Evolutionary conservation across 352 stramenopile species (phyloP).

Genomic region (Globisporangium nagaii): DNA sequence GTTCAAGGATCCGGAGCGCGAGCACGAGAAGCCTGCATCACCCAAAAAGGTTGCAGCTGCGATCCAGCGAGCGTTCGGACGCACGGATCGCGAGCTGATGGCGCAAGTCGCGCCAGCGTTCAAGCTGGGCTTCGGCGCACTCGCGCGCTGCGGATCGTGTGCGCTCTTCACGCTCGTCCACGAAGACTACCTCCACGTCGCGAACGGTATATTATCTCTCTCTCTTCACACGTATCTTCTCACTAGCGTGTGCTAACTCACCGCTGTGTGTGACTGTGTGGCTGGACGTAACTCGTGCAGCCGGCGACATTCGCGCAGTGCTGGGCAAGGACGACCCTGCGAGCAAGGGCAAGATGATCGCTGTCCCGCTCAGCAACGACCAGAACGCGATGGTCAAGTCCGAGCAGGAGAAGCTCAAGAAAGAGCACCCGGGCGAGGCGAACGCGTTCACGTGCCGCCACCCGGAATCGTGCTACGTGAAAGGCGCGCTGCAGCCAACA

Average conservation of each 20-base stretch:
- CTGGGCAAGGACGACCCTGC: constrained; percentile 39
- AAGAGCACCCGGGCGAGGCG: constrained; percentile 82
- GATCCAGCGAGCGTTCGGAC: constrained; percentile 81
- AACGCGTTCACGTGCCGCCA: constrained; percentile 91
- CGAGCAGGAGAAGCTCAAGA: constrained; percentile 83
- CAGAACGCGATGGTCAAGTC: constrained; percentile 89
- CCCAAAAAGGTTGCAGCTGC: constrained; percentile 51
- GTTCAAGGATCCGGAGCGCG: constrained; percentile 25
- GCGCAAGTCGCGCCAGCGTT: constrained; percentile 79
- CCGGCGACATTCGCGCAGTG: constrained; percentile 80
- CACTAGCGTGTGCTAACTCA: too few relatives aligned
- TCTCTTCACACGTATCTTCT: too few relatives aligned
- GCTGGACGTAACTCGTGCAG: constrained; percentile 2
- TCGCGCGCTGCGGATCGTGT: constrained; percentile 86
- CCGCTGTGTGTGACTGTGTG: background rate
- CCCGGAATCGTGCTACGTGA: constrained; percentile 92
- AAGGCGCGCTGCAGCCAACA: constrained; percentile 87
- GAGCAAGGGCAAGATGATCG: constrained; percentile 39
- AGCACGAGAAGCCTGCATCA: constrained; percentile 20
- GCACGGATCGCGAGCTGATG: constrained; percentile 85
- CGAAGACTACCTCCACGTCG: constrained; percentile 76
- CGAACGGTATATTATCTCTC: constrained; percentile 43
- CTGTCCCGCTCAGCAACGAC: constrained; percentile 84
- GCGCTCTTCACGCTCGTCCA: constrained; percentile 77
- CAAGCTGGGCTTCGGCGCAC: constrained; percentile 87